phyloP scores from a whole-genome alignment of 2,329 filamentous ascomycete genomes.

The Fonsecaea monophora region DNA sequence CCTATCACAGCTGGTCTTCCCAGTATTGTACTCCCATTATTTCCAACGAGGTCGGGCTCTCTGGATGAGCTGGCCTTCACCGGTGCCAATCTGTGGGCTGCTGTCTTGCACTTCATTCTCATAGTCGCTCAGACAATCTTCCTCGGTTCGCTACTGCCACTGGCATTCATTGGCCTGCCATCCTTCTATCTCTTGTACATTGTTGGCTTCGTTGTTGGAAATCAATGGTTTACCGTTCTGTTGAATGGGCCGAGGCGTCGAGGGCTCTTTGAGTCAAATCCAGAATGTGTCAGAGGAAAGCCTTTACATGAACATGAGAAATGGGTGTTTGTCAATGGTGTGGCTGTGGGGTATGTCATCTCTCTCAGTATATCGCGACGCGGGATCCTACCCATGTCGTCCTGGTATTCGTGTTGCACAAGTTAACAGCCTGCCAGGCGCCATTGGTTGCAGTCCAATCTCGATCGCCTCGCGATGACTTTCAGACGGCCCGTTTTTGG shows the following conservation, averaged over 20 bases:
- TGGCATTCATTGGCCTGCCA: conserved; percentile 55
- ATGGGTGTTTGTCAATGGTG: conserved; percentile 83
- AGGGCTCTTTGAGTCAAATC: conserved; percentile 27
- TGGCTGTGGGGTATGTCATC: conserved; percentile 52
- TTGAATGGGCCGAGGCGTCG: conserved; percentile 44
- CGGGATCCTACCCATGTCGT: not conserved
- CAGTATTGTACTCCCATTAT: conserved; percentile 66
- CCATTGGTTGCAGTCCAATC: conserved; percentile 72
- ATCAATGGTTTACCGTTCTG: conserved; percentile 43
- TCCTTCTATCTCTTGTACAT: conserved; percentile 44
- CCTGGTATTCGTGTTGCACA: not conserved
- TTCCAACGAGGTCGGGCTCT: conserved; percentile 57
- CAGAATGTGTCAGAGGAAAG: conserved; percentile 22
- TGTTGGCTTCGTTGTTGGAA: conserved; percentile 41
- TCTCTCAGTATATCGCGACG: too few relatives aligned
- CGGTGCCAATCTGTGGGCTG: conserved; percentile 60
- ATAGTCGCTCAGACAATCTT: conserved; percentile 66
- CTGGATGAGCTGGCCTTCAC: conserved; percentile 66
- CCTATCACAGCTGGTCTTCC: conserved; percentile 53
- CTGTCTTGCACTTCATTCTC: conserved; percentile 66
- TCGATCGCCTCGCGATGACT: conserved; percentile 73
- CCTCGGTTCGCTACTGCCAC: conserved; percentile 63
- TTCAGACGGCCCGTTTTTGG: conserved; percentile 75
- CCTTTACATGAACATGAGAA: conserved; percentile 26
- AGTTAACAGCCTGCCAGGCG: conserved; percentile 39